Percentiles rank a stretch among this genome's conserved stretches.
These are phyloP conservation scores for Penicillium herquei DNA, from an alignment of 495 filamentous ascomycete genomes.

Conservation along the genomic window DNA sequence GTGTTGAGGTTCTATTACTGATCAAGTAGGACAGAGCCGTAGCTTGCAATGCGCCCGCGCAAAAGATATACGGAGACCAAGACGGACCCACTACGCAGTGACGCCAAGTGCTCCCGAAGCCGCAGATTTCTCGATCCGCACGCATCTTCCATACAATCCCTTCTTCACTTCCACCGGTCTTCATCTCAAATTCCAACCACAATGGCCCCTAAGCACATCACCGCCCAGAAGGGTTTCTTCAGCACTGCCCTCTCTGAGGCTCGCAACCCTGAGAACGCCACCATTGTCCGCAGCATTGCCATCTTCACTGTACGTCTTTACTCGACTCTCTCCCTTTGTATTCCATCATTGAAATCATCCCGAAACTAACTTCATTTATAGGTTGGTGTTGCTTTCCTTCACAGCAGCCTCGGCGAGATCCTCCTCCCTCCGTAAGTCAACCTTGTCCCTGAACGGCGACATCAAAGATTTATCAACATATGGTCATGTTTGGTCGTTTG, in stretches of 20 bases:
- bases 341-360: not conserved
- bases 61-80: slow-evolving; percentile 36
- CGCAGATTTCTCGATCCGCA: slow-evolving; percentile 44
- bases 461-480: not conserved
- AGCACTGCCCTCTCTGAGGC: slow-evolving; percentile 57
- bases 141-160: slow-evolving; percentile 9
- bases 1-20: not conserved
- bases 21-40: not conserved
- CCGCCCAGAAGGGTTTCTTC: slow-evolving; percentile 50
- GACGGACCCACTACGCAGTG: slow-evolving; percentile 38
- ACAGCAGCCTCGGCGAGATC: slow-evolving; percentile 72
- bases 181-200: slow-evolving; percentile 7
- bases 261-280: slow-evolving; percentile 70
- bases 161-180: slow-evolving; percentile 4
- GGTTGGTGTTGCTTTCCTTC: slow-evolving; percentile 72
- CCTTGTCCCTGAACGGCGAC: not conserved
- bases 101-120: slow-evolving; percentile 34
- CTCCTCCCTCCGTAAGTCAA: slow-evolving; percentile 67
- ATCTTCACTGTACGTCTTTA: slow-evolving; percentile 65
- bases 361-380: slow-evolving; percentile 25
- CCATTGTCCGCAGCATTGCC: slow-evolving; percentile 68
- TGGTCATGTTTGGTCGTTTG: not conserved
- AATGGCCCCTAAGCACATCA: slow-evolving; percentile 46
- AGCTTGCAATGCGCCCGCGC: slow-evolving; percentile 25
- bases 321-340: no score